A percentile compares a stretch with the other conserved stretches of the same genome.
Evolutionary conservation across 2,329 filamentous ascomycete species (phyloP).

Genomic region (Blastomyces emzantsi): DNA sequence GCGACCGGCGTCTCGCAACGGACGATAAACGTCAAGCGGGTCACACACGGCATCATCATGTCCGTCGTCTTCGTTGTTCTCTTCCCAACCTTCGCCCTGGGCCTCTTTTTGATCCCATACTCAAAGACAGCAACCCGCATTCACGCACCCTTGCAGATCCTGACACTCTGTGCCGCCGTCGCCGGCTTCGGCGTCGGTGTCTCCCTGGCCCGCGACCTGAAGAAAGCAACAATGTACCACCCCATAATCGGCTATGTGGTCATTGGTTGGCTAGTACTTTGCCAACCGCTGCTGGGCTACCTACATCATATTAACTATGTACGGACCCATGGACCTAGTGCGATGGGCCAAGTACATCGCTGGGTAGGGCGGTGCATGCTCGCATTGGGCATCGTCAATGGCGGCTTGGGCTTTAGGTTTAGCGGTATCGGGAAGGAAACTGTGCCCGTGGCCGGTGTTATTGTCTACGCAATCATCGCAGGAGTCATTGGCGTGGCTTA

Average conservation of each 20-base stretch:
- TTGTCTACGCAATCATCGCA: constrained; percentile 45
- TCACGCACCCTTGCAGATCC: constrained; percentile 40
- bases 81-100: constrained; percentile 21
- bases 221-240: constrained; percentile 37
- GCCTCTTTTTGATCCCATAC: constrained; percentile 13
- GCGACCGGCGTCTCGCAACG: neutral
- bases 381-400: constrained; percentile 47
- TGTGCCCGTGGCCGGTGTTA: constrained; percentile 21
- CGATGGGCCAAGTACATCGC: constrained; percentile 40
- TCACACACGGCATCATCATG: constrained; percentile 23
- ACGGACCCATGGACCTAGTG: constrained; percentile 37
- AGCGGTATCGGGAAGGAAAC: constrained; percentile 33
- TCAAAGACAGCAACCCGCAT: constrained; percentile 20
- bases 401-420: constrained; percentile 46
- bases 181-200: constrained; percentile 45
- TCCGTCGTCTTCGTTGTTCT: constrained; percentile 20
- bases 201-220: constrained; percentile 36
- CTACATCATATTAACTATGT: constrained; percentile 46
- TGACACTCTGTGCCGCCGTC: constrained; percentile 41
- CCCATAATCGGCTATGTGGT: constrained; percentile 48
- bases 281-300: constrained; percentile 46
- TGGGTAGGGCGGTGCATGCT: constrained; percentile 48
- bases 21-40: constrained; percentile 11
- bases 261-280: constrained; percentile 44
- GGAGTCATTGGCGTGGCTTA: constrained; percentile 41